These are phyloP conservation scores for Penicillium soppii DNA, from an alignment of 495 filamentous ascomycete species.

Conservation along the genomic window DNA sequence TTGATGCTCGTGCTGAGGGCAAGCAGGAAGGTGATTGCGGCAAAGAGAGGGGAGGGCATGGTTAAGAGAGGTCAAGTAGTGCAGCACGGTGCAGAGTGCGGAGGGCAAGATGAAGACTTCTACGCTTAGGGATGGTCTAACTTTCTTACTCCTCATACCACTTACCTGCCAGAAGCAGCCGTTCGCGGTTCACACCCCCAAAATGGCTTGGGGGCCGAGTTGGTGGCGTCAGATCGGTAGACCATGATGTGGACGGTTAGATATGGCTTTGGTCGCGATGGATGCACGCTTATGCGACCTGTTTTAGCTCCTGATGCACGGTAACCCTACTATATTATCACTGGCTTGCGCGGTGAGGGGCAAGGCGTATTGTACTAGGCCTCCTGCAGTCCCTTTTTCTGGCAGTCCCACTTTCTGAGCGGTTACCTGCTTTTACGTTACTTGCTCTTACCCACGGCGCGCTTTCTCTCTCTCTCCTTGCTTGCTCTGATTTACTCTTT, in stretches of 20 bases:
- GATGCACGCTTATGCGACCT: not conserved
- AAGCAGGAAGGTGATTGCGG: not conserved
- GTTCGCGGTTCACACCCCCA: not conserved
- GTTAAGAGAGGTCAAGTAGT: not conserved
- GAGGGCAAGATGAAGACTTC: not conserved
- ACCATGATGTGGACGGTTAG: not conserved
- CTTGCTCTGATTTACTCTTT: not conserved
- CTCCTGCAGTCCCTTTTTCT: not conserved
- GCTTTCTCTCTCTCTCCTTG: not conserved
- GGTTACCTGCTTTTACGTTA: not conserved
- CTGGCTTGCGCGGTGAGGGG: not conserved
- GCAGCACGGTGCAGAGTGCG: not conserved
- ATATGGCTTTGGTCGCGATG: not conserved
- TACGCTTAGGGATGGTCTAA: not conserved
- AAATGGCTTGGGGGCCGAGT: not conserved
- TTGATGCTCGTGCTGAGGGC: not conserved
- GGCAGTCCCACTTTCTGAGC: not conserved
- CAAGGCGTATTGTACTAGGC: not conserved
- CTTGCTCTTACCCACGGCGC: not conserved
- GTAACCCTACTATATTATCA: not conserved
- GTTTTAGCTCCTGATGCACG: not conserved
- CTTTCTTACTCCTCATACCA: not conserved
- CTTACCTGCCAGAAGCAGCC: not conserved
- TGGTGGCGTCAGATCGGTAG: not conserved
- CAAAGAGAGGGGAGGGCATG: not conserved